These are phyloP conservation scores for Amanita molliuscula DNA, from an alignment of 768 basidiomycete genomes.

Conservation along the genomic window DNA sequence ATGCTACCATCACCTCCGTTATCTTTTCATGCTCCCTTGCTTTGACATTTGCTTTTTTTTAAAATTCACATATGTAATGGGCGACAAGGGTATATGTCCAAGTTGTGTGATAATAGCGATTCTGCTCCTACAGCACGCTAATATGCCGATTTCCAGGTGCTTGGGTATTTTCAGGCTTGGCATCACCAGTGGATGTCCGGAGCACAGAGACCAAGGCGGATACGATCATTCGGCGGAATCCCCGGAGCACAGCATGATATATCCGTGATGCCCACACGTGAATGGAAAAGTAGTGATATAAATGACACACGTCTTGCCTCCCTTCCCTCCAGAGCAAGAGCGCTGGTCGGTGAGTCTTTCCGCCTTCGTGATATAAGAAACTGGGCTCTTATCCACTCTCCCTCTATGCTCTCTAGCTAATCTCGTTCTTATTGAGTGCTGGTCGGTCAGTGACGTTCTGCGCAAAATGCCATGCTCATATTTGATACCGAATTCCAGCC, in stretches of 20 bases:
- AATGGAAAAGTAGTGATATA: too few relatives aligned
- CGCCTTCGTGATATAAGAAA: background rate
- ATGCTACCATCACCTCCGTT: background rate
- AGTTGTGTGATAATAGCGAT: too few relatives aligned
- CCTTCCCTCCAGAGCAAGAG: background rate
- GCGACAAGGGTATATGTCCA: too few relatives aligned
- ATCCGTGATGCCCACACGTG: too few relatives aligned
- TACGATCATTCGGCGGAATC: too few relatives aligned
- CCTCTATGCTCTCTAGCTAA: background rate
- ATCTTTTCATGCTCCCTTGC: background rate
- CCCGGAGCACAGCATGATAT: too few relatives aligned
- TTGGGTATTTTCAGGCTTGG: too few relatives aligned
- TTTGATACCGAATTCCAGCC: background rate
- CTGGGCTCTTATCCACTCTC: background rate
- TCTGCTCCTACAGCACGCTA: too few relatives aligned
- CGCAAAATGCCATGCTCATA: too few relatives aligned
- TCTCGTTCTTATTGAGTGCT: background rate
- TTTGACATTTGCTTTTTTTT: background rate
- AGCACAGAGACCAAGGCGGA: too few relatives aligned
- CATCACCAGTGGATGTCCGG: too few relatives aligned
- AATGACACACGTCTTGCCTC: background rate
- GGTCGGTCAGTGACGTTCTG: background rate
- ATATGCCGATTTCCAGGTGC: too few relatives aligned
- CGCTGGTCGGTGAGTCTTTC: background rate
- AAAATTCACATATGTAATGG: background rate